These are phyloP conservation scores for Fraxinus albicans DNA, from an alignment of 305 asterid genomes.

Conservation along the genomic window DNA sequence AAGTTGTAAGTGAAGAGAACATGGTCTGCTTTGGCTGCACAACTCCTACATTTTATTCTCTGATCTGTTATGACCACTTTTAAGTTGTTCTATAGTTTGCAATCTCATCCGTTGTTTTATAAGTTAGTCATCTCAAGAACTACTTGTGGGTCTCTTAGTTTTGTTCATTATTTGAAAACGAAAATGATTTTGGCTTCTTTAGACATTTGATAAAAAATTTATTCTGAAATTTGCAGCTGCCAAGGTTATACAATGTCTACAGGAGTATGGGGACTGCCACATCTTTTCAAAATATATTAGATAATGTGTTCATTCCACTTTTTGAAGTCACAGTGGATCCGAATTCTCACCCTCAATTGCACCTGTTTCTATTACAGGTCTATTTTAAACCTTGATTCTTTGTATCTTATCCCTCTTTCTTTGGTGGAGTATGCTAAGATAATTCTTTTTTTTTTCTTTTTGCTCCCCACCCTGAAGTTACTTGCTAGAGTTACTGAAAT, in stretches of 20 bases:
- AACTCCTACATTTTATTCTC: conserved; percentile 6
- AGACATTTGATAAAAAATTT: conserved; percentile 20
- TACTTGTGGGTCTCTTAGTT: not conserved
- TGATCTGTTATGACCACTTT: not conserved
- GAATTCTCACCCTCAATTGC: conserved; percentile 88
- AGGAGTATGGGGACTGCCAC: conserved; percentile 92
- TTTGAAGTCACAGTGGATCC: conserved; percentile 93
- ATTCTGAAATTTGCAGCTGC: conserved; percentile 68
- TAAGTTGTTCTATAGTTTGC: conserved; percentile 17
- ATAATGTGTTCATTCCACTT: conserved; percentile 88
- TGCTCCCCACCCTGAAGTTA: not conserved
- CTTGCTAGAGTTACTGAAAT: not conserved
- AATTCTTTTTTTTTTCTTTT: not conserved
- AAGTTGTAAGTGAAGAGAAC: not conserved
- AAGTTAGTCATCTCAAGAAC: not conserved
- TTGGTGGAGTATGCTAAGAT: not conserved
- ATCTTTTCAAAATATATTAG: conserved; percentile 86
- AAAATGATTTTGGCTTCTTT: conserved; percentile 16
- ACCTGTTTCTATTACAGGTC: conserved; percentile 84
- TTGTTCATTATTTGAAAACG: not conserved
- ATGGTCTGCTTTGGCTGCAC: conserved; percentile 12
- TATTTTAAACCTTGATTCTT: conserved; percentile 14
- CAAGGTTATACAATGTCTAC: conserved; percentile 86
- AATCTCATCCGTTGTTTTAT: not conserved
- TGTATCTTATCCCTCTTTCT: not conserved